Conservation (phyloP, 345 rosid species). For the Cardiospermum halicacabum region DNA sequence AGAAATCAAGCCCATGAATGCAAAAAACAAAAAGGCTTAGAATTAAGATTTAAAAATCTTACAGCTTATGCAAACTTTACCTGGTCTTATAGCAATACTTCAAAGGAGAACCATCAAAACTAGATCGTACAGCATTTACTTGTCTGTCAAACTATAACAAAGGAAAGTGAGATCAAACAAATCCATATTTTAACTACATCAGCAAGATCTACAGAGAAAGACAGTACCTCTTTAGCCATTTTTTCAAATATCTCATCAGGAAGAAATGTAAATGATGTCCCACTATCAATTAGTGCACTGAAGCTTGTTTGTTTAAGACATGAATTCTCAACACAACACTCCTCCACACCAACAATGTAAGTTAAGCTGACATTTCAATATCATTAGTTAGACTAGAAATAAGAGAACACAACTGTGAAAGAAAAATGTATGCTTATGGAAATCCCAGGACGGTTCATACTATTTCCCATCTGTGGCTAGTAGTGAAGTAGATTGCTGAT, state of each 20-base stretch:
- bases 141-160: constrained; percentile 55
- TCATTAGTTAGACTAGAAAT: neutral
- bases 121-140: constrained; percentile 47
- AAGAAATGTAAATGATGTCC: constrained; percentile 82
- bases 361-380: constrained; percentile 32
- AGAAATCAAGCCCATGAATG: neutral
- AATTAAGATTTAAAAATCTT: constrained; percentile 2
- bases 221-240: constrained; percentile 55
- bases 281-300: constrained; percentile 67
- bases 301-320: constrained; percentile 60
- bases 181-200: neutral
- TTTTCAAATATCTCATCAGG: constrained; percentile 47
- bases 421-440: neutral
- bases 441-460: constrained; percentile 34
- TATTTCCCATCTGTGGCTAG: constrained; percentile 49
- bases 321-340: constrained; percentile 59
- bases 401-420: neutral
- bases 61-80: constrained; percentile 30
- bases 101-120: constrained; percentile 51
- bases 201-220: neutral
- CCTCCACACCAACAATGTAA: constrained; percentile 73
- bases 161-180: constrained; percentile 12
- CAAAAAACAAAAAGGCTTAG: neutral
- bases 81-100: constrained; percentile 76
- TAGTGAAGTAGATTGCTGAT: constrained; percentile 72